Evolutionary conservation across 805 yeast genomes (phyloP).

Genomic region (Lachancea nothofagi): DNA sequence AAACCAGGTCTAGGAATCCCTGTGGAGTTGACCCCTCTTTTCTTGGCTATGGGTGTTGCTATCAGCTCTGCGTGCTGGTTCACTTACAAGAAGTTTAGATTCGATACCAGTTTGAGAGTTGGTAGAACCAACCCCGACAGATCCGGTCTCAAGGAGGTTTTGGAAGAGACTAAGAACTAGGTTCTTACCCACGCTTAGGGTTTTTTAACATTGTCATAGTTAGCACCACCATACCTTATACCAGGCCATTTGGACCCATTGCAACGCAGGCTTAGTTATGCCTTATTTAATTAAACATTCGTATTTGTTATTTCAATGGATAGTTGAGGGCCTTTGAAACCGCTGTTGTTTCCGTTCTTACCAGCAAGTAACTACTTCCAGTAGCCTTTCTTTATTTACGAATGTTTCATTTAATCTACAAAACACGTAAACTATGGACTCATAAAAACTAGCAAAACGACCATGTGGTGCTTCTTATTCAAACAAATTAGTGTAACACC

Average conservation of each 20-base stretch:
- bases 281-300: slow-evolving; percentile 2
- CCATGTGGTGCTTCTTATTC: too few species aligned
- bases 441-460: too few species aligned
- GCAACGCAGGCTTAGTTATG: not conserved
- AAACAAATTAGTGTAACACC: not conserved
- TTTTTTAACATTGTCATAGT: too few species aligned
- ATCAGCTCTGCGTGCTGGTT: slow-evolving; percentile 45
- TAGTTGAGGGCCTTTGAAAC: too few species aligned
- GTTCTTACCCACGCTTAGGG: too few species aligned
- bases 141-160: slow-evolving; percentile 30
- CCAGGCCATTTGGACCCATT: too few species aligned
- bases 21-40: slow-evolving; percentile 54
- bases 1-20: slow-evolving; percentile 38
- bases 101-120: slow-evolving; percentile 46
- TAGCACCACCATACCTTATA: too few species aligned
- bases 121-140: slow-evolving; percentile 43
- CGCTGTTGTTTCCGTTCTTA: too few species aligned
- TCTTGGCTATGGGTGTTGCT: slow-evolving; percentile 52
- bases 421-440: too few species aligned
- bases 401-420: too few species aligned
- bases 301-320: slow-evolving; percentile 2
- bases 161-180: slow-evolving; percentile 13
- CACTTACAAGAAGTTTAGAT: slow-evolving; percentile 45
- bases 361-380: too few species aligned
- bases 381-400: too few species aligned